Percentiles rank a stretch among this genome's conserved stretches.
phyloP scores from a whole-genome alignment of 2,329 filamentous ascomycete genomes.

The Akanthomyces muscarius region DNA sequence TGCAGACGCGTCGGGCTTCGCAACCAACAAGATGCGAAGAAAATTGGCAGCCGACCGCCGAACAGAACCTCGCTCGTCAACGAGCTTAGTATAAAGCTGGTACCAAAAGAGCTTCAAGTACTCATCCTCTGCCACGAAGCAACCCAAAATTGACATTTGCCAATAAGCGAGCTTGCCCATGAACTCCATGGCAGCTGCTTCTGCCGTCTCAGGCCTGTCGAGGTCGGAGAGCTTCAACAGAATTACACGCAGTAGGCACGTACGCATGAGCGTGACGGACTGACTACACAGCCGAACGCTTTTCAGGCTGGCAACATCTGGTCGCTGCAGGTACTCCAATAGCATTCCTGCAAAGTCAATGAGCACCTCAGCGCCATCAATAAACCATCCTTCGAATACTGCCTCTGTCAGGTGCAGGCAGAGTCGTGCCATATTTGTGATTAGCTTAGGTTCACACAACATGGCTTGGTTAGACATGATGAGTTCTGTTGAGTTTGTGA shows the following conservation, averaged over 20 bases:
- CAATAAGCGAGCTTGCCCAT: constrained; percentile 89
- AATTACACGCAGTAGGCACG: constrained; percentile 73
- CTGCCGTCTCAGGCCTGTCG: constrained; percentile 58
- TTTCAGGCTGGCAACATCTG: constrained; percentile 76
- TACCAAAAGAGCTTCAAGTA: constrained; percentile 87
- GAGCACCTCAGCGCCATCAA: constrained; percentile 77
- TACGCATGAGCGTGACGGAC: constrained; percentile 70
- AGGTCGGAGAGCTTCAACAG: constrained; percentile 80
- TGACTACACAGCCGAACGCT: constrained; percentile 88
- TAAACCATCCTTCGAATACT: constrained; percentile 94
- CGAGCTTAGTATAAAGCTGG: constrained; percentile 83
- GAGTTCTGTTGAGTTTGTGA: constrained; percentile 65
- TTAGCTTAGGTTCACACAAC: constrained; percentile 73
- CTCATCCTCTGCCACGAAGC: constrained; percentile 73
- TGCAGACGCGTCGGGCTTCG: constrained; percentile 81
- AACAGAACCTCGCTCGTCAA: constrained; percentile 64
- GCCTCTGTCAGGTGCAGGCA: constrained; percentile 79
- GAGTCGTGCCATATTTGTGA: constrained; percentile 84
- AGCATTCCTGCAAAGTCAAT: constrained; percentile 83
- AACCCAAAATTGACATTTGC: constrained; percentile 84
- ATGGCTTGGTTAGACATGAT: constrained; percentile 69
- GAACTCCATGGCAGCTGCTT: constrained; percentile 63
- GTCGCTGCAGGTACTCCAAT: constrained; percentile 82
- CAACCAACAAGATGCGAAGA: constrained; percentile 88
- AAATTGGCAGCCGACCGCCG: constrained; percentile 76